Percentiles rank a stretch among this genome's conserved stretches.
These are phyloP conservation scores for Atkinsonella hypoxylon DNA, from an alignment of 2,329 filamentous ascomycete species.

Conservation along the genomic window DNA sequence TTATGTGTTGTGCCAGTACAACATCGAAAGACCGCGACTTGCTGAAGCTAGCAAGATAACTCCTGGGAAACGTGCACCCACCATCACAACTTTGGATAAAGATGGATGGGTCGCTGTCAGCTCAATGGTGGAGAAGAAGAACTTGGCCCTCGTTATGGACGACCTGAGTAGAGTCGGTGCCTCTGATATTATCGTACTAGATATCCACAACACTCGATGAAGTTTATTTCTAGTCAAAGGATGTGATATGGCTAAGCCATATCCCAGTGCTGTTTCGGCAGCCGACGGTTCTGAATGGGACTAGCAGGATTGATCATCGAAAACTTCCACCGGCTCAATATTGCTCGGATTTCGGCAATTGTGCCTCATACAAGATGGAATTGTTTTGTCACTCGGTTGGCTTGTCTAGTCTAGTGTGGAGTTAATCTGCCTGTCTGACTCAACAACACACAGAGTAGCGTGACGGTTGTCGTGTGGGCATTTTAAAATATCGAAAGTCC, in stretches of 20 bases:
- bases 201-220: slow-evolving; percentile 67
- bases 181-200: slow-evolving; percentile 72
- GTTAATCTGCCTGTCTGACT: no score
- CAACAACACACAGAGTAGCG: no score
- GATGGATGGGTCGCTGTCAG: slow-evolving; percentile 90
- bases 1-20: slow-evolving; percentile 94
- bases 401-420: no score
- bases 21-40: slow-evolving; percentile 64
- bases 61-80: slow-evolving; percentile 86
- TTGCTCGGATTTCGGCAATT: no score
- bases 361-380: no score
- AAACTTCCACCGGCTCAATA: no score
- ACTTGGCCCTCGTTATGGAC: slow-evolving; percentile 79
- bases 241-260: no score
- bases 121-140: slow-evolving; percentile 84
- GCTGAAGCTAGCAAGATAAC: slow-evolving; percentile 62
- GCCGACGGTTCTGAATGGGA: neutral
- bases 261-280: no score
- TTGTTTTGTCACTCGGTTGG: no score
- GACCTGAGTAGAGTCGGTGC: slow-evolving; percentile 64
- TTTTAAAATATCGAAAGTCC: no score
- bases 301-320: neutral
- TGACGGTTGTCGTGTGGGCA: no score
- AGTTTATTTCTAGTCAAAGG: neutral
- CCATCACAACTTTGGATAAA: slow-evolving; percentile 78